Base-by-base conservation (phyloP, 495 filamentous ascomycete genomes). In the Penicillium cataractarum region DNA sequence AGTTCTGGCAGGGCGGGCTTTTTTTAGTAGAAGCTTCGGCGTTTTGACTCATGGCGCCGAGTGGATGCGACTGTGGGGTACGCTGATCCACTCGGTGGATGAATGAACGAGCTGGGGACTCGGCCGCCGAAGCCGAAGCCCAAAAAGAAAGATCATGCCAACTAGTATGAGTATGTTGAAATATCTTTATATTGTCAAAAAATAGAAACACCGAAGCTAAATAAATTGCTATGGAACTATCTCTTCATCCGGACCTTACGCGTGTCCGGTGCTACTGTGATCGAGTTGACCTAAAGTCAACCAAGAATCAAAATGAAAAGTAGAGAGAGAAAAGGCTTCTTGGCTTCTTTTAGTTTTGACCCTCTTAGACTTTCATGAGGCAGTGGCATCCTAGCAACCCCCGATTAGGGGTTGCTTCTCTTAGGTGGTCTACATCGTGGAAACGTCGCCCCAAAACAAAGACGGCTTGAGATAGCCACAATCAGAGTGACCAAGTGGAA, bases 1-100 rank as follows among this genome's bases (percentile, higher is more conserved):
- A 12, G 19, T 24, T 21, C 17, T 22, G 46, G 22, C 13, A 29
- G 24, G 24, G 6, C 42, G 19, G 13, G 6, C 8, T 24, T 27
- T 49, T 50, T 37, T 51, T 33, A 40, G 40, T 7, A 9, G 10
- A 22, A 10, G 5, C 17, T 9, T 40, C 12, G 19, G 44, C 35
- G 39, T 48, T 48, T 35, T 58, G 42, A 57, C 37, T 57, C 55
- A 57, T 35, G 3, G 55, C 22, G 33, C 46, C 46, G 46, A 29
- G 26, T 29, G 22, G 24, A 29, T 50, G 13, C 46, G 24, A 46
- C 17, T 46, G 42, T 46, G 42, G 42, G 19, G 42, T 31, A 24
- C 12, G 19, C 6, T 22, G 19, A 42, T 21, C n/a, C 39, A 42
- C 8, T 21, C 9, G 1, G 4, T 42, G 19, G 9, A 21, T 21